These are phyloP conservation scores for Sugiyamaella neomexicana DNA, from an alignment of 1,139 yeast genomes.

Conservation along the genomic window DNA sequence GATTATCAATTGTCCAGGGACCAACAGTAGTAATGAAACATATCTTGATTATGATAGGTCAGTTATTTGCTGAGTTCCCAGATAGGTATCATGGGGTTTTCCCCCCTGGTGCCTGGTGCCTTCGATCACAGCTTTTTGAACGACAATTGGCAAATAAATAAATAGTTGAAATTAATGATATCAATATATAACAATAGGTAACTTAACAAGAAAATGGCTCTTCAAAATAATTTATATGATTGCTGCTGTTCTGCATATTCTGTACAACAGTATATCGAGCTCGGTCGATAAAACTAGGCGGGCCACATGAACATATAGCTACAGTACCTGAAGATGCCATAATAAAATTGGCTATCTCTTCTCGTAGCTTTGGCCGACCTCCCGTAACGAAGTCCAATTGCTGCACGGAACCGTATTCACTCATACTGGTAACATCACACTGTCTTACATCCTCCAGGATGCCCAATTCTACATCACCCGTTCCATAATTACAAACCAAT, in stretches of 20 bases:
- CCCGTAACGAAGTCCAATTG: slow-evolving; percentile 1
- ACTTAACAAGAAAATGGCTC: slow-evolving; percentile 42
- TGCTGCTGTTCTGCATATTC: slow-evolving; percentile 30
- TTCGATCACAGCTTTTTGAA: background rate
- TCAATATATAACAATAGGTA: background rate
- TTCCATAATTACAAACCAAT: slow-evolving; percentile 4
- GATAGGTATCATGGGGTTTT: background rate
- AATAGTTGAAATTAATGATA: background rate
- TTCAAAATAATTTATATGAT: slow-evolving; percentile 41
- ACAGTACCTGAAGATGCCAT: slow-evolving; percentile 38
- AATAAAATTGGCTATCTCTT: slow-evolving; percentile 43
- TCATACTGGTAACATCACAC: slow-evolving; percentile 30
- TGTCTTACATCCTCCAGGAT: background rate
- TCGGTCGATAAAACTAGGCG: slow-evolving; percentile 44
- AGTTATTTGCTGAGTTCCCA: background rate
- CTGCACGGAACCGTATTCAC: slow-evolving; percentile 6
- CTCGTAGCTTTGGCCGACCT: slow-evolving; percentile 48
- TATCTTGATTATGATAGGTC: background rate
- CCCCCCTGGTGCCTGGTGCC: background rate
- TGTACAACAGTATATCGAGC: slow-evolving; percentile 39
- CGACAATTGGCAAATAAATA: background rate
- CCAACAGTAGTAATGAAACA: background rate
- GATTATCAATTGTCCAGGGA: background rate
- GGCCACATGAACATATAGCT: slow-evolving; percentile 48
- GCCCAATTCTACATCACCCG: slow-evolving; percentile 25